Percentiles rank a stretch among this genome's conserved stretches.
These are phyloP conservation scores for Cordia subcordata DNA, from an alignment of 257 asterid species.

Conservation along the genomic window DNA sequence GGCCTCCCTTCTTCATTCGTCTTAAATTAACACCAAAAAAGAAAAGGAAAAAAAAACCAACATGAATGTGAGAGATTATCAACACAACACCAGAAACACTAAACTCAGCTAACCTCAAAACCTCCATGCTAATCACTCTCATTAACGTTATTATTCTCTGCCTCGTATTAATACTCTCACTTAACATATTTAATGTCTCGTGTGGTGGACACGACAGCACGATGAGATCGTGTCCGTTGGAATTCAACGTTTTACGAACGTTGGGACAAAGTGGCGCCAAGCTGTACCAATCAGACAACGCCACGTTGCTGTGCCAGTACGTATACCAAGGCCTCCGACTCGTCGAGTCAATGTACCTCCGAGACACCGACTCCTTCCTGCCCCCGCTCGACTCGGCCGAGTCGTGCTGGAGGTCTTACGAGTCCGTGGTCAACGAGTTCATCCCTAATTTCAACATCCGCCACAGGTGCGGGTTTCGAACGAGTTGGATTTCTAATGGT, in stretches of 20 bases:
- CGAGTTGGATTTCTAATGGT: background rate
- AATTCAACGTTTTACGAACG: background rate
- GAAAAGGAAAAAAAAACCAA: too few relatives aligned
- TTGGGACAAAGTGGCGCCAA: background rate
- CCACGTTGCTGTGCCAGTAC: background rate
- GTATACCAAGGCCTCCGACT: background rate
- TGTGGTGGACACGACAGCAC: too few relatives aligned
- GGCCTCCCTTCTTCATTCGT: too few relatives aligned
- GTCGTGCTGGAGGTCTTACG: background rate
- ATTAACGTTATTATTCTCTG: too few relatives aligned
- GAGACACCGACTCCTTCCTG: background rate
- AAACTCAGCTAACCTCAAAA: too few relatives aligned
- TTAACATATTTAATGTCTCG: too few relatives aligned
- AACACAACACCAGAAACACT: too few relatives aligned
- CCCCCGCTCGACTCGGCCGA: slow-evolving; percentile 2
- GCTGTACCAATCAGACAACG: background rate
- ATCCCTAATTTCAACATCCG: background rate
- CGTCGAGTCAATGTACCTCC: background rate
- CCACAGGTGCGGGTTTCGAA: slow-evolving; percentile 3
- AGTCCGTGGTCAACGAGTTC: background rate
- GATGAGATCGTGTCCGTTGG: background rate
- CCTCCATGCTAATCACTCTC: too few relatives aligned
- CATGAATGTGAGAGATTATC: too few relatives aligned
- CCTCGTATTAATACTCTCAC: too few relatives aligned
- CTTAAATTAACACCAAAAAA: too few relatives aligned